These are phyloP conservation scores for Sanghuangporus sanghuang DNA, from an alignment of 1,284 basidiomycete species.

Conservation along the genomic window DNA sequence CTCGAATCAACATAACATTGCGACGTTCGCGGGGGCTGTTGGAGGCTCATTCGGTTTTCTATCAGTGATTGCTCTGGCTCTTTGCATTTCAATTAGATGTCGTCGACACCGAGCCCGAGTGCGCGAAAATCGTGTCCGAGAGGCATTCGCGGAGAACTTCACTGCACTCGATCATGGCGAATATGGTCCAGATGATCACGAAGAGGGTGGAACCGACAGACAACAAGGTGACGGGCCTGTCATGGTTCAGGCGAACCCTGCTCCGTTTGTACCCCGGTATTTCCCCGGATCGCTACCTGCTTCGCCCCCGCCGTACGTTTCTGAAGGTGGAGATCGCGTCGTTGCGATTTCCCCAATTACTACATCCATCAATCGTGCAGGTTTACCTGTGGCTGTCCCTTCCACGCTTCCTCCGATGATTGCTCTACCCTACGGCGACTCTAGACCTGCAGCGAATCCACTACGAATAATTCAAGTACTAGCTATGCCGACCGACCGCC, in stretches of 20 bases:
- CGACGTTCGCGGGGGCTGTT: conserved; percentile 48
- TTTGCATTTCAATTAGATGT: conserved; percentile 45
- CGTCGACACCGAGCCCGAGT: conserved; percentile 38
- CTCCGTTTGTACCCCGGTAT: conserved; percentile 47
- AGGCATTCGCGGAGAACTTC: conserved; percentile 28
- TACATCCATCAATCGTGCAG: conserved; percentile 12
- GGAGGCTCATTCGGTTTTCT: conserved; percentile 48
- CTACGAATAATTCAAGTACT: not conserved
- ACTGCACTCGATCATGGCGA: conserved; percentile 16
- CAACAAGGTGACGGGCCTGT: not conserved
- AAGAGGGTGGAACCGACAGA: not conserved
- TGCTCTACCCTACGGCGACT: conserved; percentile 12
- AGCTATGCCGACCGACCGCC: conserved; percentile 19
- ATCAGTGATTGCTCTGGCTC: conserved; percentile 37
- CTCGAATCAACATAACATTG: conserved; percentile 32
- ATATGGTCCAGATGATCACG: conserved; percentile 13
- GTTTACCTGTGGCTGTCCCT: conserved; percentile 10
- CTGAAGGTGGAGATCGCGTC: conserved; percentile 4
- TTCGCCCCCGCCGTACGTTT: conserved; percentile 33
- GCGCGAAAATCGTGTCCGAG: conserved; percentile 36
- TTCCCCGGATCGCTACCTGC: conserved; percentile 44
- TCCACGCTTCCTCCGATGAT: conserved; percentile 9
- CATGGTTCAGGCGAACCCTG: conserved; percentile 29
- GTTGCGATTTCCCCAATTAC: not conserved
- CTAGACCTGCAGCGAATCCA: conserved; percentile 10